These are phyloP conservation scores for Caloboletus inedulis DNA, from an alignment of 1,284 basidiomycete species.

Conservation along the genomic window DNA sequence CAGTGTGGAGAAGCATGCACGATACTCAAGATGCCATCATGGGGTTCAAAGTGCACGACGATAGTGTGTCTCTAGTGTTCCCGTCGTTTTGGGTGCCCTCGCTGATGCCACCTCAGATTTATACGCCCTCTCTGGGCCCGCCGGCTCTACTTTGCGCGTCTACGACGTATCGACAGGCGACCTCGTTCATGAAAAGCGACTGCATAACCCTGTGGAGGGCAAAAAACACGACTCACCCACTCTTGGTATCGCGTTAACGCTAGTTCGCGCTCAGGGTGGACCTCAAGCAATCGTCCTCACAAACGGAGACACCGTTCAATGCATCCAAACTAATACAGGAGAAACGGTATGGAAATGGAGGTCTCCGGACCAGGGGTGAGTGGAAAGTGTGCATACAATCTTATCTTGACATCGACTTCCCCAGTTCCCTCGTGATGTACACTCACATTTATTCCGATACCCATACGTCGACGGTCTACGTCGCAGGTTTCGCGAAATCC, in stretches of 20 bases:
- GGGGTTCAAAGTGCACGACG: constrained; percentile 61
- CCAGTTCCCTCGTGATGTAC: constrained; percentile 63
- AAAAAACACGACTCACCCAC: constrained; percentile 49
- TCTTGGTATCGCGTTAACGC: constrained; percentile 41
- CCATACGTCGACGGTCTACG: constrained; percentile 50
- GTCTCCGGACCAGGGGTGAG: constrained; percentile 61
- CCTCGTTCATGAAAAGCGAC: constrained; percentile 63
- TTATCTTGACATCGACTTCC: not conserved
- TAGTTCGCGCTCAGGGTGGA: constrained; percentile 2
- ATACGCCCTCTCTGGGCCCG: constrained; percentile 72
- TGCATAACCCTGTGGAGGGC: constrained; percentile 49
- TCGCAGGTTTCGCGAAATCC: constrained; percentile 67
- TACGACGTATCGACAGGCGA: constrained; percentile 67
- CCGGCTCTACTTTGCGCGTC: constrained; percentile 67
- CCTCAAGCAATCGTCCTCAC: constrained; percentile 41
- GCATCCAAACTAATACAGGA: constrained; percentile 47
- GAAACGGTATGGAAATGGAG: constrained; percentile 64
- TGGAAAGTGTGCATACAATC: not conserved
- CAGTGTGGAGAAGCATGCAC: constrained; percentile 82
- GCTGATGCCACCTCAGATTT: constrained; percentile 47
- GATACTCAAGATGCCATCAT: constrained; percentile 65
- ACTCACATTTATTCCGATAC: constrained; percentile 56
- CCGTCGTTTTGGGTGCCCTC: not conserved
- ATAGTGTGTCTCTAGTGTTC: constrained; percentile 45
- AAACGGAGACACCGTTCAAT: constrained; percentile 55